A percentile compares a stretch with the other conserved stretches of the same genome.
Conservation (phyloP, 306 rosid species). For the Citrullus amarus region DNA sequence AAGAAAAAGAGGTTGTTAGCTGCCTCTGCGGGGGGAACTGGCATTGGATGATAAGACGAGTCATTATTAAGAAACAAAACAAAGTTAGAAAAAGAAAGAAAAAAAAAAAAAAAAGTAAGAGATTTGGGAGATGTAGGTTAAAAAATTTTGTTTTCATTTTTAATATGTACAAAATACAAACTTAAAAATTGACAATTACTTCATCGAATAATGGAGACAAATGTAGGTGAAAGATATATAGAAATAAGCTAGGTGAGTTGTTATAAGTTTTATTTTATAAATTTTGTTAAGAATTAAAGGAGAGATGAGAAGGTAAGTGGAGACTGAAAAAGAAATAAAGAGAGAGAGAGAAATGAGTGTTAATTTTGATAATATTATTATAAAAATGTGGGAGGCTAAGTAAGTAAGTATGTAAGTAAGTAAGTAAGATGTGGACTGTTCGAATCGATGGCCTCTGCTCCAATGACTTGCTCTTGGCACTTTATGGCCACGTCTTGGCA, state of each 20-base stretch:
- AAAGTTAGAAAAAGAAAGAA: neutral
- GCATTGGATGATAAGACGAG: neutral
- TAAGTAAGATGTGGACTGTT: constrained; percentile 45
- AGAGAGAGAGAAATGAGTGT: neutral
- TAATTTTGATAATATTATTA: neutral
- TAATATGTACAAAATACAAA: no score
- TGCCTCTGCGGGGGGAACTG: neutral
- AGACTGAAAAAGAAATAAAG: constrained; percentile 15
- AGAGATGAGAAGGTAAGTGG: constrained; percentile 19
- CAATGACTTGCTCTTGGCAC: constrained; percentile 25
- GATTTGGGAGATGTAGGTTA: no score
- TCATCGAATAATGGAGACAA: no score
- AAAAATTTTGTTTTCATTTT: no score
- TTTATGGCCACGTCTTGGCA: constrained; percentile 15
- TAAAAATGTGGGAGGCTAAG: constrained; percentile 2
- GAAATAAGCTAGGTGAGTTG: no score
- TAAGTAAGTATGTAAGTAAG: neutral
- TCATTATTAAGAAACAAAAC: neutral
- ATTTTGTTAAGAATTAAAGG: constrained; percentile 15
- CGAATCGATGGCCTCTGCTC: constrained; percentile 57
- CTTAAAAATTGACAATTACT: no score
- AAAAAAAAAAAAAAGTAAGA: no score
- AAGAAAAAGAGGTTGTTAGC: neutral
- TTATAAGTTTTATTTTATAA: neutral
- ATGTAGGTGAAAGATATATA: no score